Evolutionary conservation across 75 land plant species (phyloP).

Genomic region (Isoetes taiwanensis): DNA sequence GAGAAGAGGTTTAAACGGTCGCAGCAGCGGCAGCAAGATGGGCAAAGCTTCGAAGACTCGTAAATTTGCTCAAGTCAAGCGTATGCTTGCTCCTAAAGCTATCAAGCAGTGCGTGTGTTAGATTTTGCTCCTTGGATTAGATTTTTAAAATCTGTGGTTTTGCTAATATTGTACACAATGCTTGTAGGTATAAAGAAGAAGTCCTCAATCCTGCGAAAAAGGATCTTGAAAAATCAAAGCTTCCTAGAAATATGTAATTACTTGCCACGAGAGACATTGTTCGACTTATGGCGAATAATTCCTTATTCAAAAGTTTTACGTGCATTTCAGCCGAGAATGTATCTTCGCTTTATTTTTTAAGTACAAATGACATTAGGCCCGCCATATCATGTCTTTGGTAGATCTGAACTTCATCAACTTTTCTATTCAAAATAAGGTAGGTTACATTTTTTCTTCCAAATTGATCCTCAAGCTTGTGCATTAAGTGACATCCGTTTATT

Average conservation of each 20-base stretch:
- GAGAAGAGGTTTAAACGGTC: too few relatives aligned
- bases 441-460: neutral
- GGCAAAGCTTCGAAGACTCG: slow-evolving; percentile 79
- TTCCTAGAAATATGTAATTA: slow-evolving; percentile 78
- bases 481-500: neutral
- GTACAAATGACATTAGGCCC: slow-evolving; percentile 84
- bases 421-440: slow-evolving; percentile 94
- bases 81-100: slow-evolving; percentile 47
- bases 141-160: neutral
- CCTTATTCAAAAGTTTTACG: too few relatives aligned
- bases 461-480: neutral
- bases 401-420: slow-evolving; percentile 99
- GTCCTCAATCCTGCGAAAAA: slow-evolving; percentile 70
- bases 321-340: too few relatives aligned
- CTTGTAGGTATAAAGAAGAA: slow-evolving; percentile 63
- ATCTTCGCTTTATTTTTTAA: slow-evolving; percentile 90
- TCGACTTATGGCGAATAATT: too few relatives aligned
- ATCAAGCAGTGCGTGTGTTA: slow-evolving; percentile 58
- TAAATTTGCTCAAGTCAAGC: slow-evolving; percentile 79
- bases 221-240: slow-evolving; percentile 48
- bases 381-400: slow-evolving; percentile 85
- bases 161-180: neutral
- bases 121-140: too few relatives aligned
- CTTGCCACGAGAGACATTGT: neutral
- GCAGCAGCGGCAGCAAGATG: slow-evolving; percentile 49